Base-by-base conservation (phyloP, 441 rosid genomes). In the Pelargonium cotyledonis region DNA sequence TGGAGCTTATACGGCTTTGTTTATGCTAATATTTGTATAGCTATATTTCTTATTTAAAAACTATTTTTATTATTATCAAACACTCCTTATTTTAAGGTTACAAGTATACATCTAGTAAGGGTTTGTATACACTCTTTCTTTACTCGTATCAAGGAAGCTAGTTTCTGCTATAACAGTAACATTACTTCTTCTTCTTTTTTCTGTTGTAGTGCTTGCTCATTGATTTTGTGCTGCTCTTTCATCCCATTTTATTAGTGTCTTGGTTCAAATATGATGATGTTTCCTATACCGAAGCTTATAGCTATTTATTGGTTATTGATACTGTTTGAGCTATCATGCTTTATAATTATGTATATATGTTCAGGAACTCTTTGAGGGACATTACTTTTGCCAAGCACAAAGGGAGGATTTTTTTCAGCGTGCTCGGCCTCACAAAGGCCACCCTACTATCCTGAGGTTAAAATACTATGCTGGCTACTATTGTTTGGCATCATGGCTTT, bases 351-450 rank as follows among this genome's bases (percentile, higher is more conserved):
- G 43, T 49, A 14, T 55, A 21, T 21, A 21, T 21, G 7, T 72
- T 26, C 79, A 94, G 96, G 98, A 94, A 78, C 88, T 94, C 26
- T 94, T 94, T 76, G 99, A 94, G 74, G 95, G 97, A 61, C 85
- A 88, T 83, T 94, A 94, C 86, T 94, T 94, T 73, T 94, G 96
- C 79, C 97, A 94, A 84, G 96, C 96, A 11, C 96, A 92, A 73
- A 86, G 90, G 78, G 93, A 92, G 73, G 95, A 86, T 66, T 92
- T 70, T 77, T 84, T 92, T 75, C 74, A 73, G 69, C 82, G 89
- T 74, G 92, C 97, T 63, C 87, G 86, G 79, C 94, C 98, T 74
- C 84, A 88, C 67, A 87, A 86, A 76, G 80, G 76, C 70, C 91
- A 91, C 68, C 97, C 95, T 3, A 91, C 98, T 47, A 80, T 91